A percentile compares a stretch with the other conserved stretches of the same genome.
Evolutionary conservation across 345 rosid genomes (phyloP).

Genomic region (Aurinia saxatilis): DNA sequence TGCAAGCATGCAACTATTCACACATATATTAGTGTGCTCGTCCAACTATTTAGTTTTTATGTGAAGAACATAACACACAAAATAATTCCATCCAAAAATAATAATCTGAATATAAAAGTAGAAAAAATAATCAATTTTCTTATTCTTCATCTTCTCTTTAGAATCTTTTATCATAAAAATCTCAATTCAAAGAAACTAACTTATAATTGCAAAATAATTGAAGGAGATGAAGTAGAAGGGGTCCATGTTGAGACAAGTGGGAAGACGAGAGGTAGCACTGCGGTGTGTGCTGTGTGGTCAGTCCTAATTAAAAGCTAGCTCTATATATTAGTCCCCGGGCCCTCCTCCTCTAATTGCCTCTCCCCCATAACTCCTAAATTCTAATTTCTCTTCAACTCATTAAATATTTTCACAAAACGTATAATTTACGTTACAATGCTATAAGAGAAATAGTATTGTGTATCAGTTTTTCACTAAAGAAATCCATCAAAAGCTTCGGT

Average conservation of each 20-base stretch:
- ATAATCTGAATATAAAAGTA: too few relatives aligned
- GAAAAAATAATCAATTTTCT: too few relatives aligned
- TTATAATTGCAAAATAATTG: neutral
- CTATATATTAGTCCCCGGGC: neutral
- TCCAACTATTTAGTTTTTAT: too few relatives aligned
- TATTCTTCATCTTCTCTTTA: too few relatives aligned
- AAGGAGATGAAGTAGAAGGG: constrained; percentile 11
- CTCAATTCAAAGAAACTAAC: too few relatives aligned
- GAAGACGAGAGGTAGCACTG: neutral
- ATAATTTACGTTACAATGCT: neutral
- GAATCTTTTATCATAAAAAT: too few relatives aligned
- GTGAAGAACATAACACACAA: too few relatives aligned
- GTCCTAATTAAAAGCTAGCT: neutral
- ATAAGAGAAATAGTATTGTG: neutral
- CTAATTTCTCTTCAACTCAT: neutral
- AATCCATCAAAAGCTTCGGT: neutral
- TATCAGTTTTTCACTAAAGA: neutral
- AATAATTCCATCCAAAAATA: too few relatives aligned
- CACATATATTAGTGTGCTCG: too few relatives aligned
- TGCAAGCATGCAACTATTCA: too few relatives aligned
- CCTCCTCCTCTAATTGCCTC: neutral
- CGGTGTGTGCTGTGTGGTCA: neutral
- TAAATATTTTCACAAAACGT: neutral
- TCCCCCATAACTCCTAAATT: neutral
- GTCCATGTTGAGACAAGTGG: constrained; percentile 17